phyloP scores from a whole-genome alignment of 352 stramenopile species.

The Phytophthora lateralis region DNA sequence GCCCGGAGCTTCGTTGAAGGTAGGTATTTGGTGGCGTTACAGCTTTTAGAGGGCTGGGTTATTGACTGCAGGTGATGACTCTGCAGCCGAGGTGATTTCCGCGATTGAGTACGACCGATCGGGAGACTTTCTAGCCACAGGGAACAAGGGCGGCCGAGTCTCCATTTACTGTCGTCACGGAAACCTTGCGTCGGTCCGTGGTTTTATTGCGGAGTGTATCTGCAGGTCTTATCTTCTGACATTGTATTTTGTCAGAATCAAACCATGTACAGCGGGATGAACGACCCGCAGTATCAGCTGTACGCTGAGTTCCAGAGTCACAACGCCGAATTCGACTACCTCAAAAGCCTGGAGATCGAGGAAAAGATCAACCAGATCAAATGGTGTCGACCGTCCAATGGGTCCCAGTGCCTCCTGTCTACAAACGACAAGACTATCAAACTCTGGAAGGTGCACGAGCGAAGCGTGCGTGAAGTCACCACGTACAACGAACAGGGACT shows the following conservation, averaged over 20 bases:
- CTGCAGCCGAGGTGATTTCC: constrained; percentile 92
- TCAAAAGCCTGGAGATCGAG: constrained; percentile 97
- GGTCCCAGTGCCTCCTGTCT: constrained; percentile 92
- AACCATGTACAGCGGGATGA: constrained; percentile 35
- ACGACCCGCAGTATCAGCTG: constrained; percentile 55
- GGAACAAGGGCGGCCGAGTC: constrained; percentile 93
- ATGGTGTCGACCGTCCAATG: constrained; percentile 91
- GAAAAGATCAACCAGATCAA: constrained; percentile 98
- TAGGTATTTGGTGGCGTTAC: constrained; percentile 10
- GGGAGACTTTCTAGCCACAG: constrained; percentile 93
- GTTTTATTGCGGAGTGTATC: not conserved
- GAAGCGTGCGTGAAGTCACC: constrained; percentile 75
- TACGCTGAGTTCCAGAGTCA: constrained; percentile 97
- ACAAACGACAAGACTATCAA: constrained; percentile 99
- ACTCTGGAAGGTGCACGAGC: constrained; percentile 93
- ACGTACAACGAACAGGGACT: constrained; percentile 67
- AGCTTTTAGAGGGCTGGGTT: not conserved
- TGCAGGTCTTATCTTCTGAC: not conserved
- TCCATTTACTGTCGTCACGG: constrained; percentile 87
- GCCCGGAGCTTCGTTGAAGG: constrained; percentile 72
- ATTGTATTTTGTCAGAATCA: constrained; percentile 29
- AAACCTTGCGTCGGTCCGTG: constrained; percentile 33
- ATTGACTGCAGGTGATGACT: not conserved
- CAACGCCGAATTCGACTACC: constrained; percentile 97
- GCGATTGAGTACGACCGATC: constrained; percentile 94